A percentile compares a stretch with the other conserved stretches of the same genome.
Conservation (phyloP, 352 stramenopile genomes). For the Paralagenidium karlingii region DNA sequence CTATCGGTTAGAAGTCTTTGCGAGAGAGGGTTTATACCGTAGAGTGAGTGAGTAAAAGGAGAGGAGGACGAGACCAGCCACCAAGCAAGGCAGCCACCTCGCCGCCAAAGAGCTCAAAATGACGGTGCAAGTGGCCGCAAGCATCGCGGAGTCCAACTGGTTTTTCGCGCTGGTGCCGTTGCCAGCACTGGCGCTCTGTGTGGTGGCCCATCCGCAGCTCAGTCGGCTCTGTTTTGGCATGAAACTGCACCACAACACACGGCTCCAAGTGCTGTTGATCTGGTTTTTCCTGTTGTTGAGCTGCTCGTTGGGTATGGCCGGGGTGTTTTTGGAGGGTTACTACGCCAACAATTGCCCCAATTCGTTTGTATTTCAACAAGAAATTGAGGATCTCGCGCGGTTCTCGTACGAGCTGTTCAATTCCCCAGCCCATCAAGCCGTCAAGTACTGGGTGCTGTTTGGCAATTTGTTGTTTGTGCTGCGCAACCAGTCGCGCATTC, state of each 20-base stretch:
- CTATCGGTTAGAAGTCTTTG: not conserved
- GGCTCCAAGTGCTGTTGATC: slow-evolving; percentile 7
- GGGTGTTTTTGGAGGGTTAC: slow-evolving; percentile 42
- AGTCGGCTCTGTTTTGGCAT: too few relatives aligned
- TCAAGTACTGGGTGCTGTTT: slow-evolving; percentile 63
- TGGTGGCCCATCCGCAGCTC: slow-evolving; percentile 28
- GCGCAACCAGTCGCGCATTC: slow-evolving; percentile 40
- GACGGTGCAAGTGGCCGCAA: slow-evolving; percentile 56
- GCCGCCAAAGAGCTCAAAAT: too few relatives aligned
- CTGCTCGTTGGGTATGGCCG: slow-evolving; percentile 19
- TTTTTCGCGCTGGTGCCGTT: slow-evolving; percentile 28
- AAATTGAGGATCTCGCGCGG: slow-evolving; percentile 51
- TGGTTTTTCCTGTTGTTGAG: slow-evolving; percentile 26
- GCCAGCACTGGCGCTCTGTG: slow-evolving; percentile 11
- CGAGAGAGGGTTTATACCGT: not conserved
- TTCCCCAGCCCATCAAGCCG: slow-evolving; percentile 13
- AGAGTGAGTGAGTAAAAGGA: too few relatives aligned
- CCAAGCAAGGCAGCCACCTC: too few relatives aligned
- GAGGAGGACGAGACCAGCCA: too few relatives aligned
- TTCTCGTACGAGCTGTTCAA: slow-evolving; percentile 43
- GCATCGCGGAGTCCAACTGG: slow-evolving; percentile 52
- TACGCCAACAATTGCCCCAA: slow-evolving; percentile 47
- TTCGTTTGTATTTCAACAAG: slow-evolving; percentile 45
- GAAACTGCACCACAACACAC: not conserved
- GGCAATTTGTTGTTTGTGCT: slow-evolving; percentile 69